Evolutionary conservation across 768 basidiomycete species (phyloP).

Genomic region (Agrocybe praecox): DNA sequence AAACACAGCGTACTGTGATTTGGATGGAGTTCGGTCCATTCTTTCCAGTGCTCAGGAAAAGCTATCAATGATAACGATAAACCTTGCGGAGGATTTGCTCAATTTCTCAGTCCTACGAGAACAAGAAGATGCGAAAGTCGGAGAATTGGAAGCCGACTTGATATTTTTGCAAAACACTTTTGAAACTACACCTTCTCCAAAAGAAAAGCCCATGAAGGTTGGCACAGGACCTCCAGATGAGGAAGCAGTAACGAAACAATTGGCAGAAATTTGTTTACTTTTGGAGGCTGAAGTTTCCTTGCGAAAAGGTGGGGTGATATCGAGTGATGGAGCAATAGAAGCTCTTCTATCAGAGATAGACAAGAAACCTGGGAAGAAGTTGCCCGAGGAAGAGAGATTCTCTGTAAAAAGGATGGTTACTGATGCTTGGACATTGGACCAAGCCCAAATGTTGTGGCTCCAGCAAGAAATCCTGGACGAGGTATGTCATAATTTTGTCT

Average conservation of each 20-base stretch:
- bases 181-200: not conserved
- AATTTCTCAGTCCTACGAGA: constrained; percentile 7
- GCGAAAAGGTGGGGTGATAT: not conserved
- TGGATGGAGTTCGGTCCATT: constrained; percentile 1
- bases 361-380: not conserved
- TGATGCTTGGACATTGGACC: constrained; percentile 21
- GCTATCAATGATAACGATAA: constrained; percentile 5
- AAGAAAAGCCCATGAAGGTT: not conserved
- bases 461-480: constrained; percentile 16
- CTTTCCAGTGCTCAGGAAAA: constrained; percentile 4
- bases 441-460: constrained; percentile 10
- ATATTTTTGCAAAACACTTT: constrained; percentile 12
- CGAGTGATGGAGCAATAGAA: not conserved
- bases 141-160: constrained; percentile 11
- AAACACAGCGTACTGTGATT: not conserved
- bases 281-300: constrained; percentile 9
- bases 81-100: constrained; percentile 3
- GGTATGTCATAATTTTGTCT: constrained; percentile 5
- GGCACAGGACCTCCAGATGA: not conserved
- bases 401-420: constrained; percentile 9
- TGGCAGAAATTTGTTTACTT: constrained; percentile 8
- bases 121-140: constrained; percentile 4
- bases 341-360: constrained; percentile 7
- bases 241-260: not conserved
- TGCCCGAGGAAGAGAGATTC: not conserved